Conservation (phyloP, 257 asterid genomes). For the Plectranthus barbatus region DNA sequence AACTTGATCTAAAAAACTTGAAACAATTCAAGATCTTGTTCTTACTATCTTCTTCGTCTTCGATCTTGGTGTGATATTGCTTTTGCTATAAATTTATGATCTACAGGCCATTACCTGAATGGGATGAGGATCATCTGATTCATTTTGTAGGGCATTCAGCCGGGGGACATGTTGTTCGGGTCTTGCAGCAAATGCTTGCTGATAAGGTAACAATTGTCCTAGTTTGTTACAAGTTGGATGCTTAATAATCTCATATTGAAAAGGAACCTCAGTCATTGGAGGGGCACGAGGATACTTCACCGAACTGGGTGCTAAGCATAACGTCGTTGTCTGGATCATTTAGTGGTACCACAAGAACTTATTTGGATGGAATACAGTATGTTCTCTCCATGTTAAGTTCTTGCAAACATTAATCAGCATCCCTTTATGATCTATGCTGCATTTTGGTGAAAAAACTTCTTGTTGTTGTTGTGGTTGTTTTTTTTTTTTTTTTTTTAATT, state of each 20-base stretch:
- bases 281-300: constrained; percentile 68
- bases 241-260: not conserved
- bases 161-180: constrained; percentile 88
- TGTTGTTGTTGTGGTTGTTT: too few species aligned
- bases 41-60: too few species aligned
- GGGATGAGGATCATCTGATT: constrained; percentile 96
- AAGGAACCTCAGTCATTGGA: constrained; percentile 52
- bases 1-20: too few species aligned
- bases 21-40: too few species aligned
- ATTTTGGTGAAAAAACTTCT: not conserved
- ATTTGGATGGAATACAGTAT: constrained; percentile 92
- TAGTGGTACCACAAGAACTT: constrained; percentile 89
- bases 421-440: not conserved
- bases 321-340: constrained; percentile 94
- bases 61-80: too few species aligned
- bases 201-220: constrained; percentile 45
- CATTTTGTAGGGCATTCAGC: constrained; percentile 98
- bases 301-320: constrained; percentile 79
- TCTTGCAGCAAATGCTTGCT: constrained; percentile 98
- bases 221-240: not conserved
- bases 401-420: not conserved
- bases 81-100: too few species aligned
- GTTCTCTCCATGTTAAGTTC: constrained; percentile 15
- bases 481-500: too few species aligned
- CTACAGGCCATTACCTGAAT: constrained; percentile 91